Base-by-base conservation (phyloP, 176 grass and related monocot species). In the Melocanna baccifera region DNA sequence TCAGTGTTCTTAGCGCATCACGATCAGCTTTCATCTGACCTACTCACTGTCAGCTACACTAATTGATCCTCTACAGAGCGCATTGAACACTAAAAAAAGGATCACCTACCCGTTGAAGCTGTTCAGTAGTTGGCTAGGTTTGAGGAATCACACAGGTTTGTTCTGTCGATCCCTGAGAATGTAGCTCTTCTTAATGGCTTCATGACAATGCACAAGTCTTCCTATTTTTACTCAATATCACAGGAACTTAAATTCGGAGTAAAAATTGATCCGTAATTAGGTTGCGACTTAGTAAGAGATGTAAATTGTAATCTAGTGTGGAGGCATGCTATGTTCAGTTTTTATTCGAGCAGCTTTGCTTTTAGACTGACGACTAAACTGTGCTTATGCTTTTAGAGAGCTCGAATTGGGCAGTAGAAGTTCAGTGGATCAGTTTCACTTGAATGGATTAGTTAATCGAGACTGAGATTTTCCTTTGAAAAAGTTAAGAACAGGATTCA, bases 1-100 rank as follows among this genome's bases (percentile, higher is more conserved):
- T 91, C 75, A 62, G 64, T 29, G 82, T 69, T 28, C 87, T 94
- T 32, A 62, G 81, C 11, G 3, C 63, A 6, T 73, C 80, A n/a
- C 46, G 9, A 48, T 84, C 85, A 94, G 78, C 72, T 94, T 79
- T 47, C 83, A 81, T 22, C 47, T 97, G 69, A 85, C 81, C 59
- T 39, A 76, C 30, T 81, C 58, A 68, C 37, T 69, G 79, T 69
- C 79, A 76, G 51, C 76, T 47, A 8, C 58, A 7, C 53, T 67
- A 5, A 19, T 1, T 10, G 88, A 72, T 77, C 34, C 69, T 58
- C 42, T 51, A 10, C 45, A 39, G 56, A 3, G 53, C 9, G 28
- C 61, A 67, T 18, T 56, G 55, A 57, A 66, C 75, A 13, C 6
- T 63, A 9, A 51, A 48, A 81, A 36, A 75, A 51, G 46, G 81